Percentiles rank a stretch among this genome's conserved stretches.
phyloP scores from a whole-genome alignment of 805 yeast genomes.

The Candida takata region DNA sequence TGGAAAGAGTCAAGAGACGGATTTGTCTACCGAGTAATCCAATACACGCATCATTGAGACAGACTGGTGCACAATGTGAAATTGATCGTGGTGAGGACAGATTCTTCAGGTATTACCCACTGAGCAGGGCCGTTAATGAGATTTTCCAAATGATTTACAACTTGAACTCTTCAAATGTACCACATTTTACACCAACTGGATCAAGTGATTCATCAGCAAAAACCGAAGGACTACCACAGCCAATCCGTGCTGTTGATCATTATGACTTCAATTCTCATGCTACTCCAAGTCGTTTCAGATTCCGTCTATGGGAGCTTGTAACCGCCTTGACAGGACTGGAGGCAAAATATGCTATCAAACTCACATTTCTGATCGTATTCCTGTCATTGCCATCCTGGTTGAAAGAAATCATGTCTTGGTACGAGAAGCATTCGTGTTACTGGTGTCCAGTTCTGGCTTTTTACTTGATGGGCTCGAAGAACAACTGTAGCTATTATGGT shows the following conservation, averaged over 20 bases:
- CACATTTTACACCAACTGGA: too few relatives aligned
- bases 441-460: conserved; percentile 35
- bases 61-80: conserved; percentile 35
- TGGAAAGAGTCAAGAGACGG: conserved; percentile 24
- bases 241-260: conserved; percentile 34
- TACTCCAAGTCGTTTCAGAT: conserved; percentile 29
- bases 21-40: conserved; percentile 34
- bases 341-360: conserved; percentile 37
- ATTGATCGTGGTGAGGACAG: conserved; percentile 41
- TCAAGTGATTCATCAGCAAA: too few relatives aligned
- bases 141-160: conserved; percentile 38
- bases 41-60: conserved; percentile 30
- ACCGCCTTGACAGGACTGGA: conserved; percentile 30
- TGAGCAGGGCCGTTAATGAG: conserved; percentile 38
- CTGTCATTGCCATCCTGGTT: conserved; percentile 40
- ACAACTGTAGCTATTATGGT: conserved; percentile 30
- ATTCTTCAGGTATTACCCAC: conserved; percentile 35
- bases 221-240: conserved; percentile 4
- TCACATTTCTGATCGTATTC: conserved; percentile 30
- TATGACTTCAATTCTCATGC: conserved; percentile 36
- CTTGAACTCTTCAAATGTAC: conserved; percentile 35
- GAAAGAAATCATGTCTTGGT: conserved; percentile 34
- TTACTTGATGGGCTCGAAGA: conserved; percentile 34
- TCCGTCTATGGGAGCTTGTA: conserved; percentile 32
- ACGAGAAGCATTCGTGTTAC: conserved; percentile 34